Evolutionary conservation across 129 eudicot species (phyloP), one percentile per base, ranked within the genome.

Genomic region (Artemisia argyi): DNA sequence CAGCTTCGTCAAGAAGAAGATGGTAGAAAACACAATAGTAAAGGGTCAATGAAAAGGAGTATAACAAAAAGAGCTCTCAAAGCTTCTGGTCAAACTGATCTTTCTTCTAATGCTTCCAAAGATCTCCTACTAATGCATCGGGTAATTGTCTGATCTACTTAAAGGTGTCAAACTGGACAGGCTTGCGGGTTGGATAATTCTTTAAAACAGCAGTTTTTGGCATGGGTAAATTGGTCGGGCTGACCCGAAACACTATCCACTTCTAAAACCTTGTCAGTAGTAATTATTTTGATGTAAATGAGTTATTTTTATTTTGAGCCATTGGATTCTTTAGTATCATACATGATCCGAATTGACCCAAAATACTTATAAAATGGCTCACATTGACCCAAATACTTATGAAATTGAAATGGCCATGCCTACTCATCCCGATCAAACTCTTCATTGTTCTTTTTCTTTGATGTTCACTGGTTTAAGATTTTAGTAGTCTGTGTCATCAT

Each of bases 41-140:
- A 91, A 82, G 99, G 99, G 55, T 52, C 80, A 18, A 78, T 73
- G 16, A 91, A 90, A 66, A 95, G 90, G 79, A 76, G 80, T 47
- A 75, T 91, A 10, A 86, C 97, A 48, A 91, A 91, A 74, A 80
- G 99, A 72, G 95, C 95, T 53, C 71, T 91, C 18, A 91, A 88
- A 81, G 94, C 96, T 73, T 83, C 91, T 64, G 96, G 96, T 42
- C 99, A 95, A 80, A 71, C 85, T 65, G 99, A 95, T 82, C 94
- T 95, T 73, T 88, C 96, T 65, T 88, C 96, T 63, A 91, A 95
- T 85, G 96, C 96, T 44, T 90, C 97, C 8, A 91, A 95, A 82
- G 99, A 95, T 83, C 72, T 95, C 65, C 68, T 95, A 54, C 80
- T 95, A 65, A 95, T 95, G 99, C 96, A 88, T 72, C 83, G 88